Conservation (phyloP, 169 alveolate genomes). For the Plasmodium vinckei region DNA sequence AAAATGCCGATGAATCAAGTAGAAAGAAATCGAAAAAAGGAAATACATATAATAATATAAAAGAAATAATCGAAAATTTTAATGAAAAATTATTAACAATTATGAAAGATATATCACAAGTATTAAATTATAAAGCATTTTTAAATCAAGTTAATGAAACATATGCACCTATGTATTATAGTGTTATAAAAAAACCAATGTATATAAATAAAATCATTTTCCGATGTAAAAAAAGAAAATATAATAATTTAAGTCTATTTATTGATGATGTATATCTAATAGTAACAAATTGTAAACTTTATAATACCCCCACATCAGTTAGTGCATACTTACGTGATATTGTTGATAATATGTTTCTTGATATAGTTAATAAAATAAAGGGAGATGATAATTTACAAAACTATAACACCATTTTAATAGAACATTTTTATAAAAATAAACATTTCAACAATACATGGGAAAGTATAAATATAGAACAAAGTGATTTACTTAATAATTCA, state of each 20-base stretch:
- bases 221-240: slow-evolving; percentile 63
- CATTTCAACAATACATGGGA: slow-evolving; percentile 68
- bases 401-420: slow-evolving; percentile 40
- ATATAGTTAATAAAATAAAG: slow-evolving; percentile 42
- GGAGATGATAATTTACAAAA: slow-evolving; percentile 31
- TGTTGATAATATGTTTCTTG: slow-evolving; percentile 59
- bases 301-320: slow-evolving; percentile 72
- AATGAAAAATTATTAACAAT: slow-evolving; percentile 30
- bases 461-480: slow-evolving; percentile 8
- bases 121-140: slow-evolving; percentile 53
- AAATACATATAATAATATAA: slow-evolving; percentile 61
- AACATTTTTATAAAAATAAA: slow-evolving; percentile 71
- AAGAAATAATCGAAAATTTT: slow-evolving; percentile 66
- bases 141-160: slow-evolving; percentile 74
- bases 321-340: slow-evolving; percentile 68
- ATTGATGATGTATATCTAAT: slow-evolving; percentile 67
- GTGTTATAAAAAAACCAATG: slow-evolving; percentile 68
- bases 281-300: slow-evolving; percentile 56
- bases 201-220: slow-evolving; percentile 70
- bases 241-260: slow-evolving; percentile 59
- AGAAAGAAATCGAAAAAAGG: slow-evolving; percentile 47
- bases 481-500: neutral
- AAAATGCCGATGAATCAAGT: slow-evolving; percentile 11
- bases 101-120: slow-evolving; percentile 33
- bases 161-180: slow-evolving; percentile 74